phyloP scores from a whole-genome alignment of 305 asterid species.

The Withania somnifera region DNA sequence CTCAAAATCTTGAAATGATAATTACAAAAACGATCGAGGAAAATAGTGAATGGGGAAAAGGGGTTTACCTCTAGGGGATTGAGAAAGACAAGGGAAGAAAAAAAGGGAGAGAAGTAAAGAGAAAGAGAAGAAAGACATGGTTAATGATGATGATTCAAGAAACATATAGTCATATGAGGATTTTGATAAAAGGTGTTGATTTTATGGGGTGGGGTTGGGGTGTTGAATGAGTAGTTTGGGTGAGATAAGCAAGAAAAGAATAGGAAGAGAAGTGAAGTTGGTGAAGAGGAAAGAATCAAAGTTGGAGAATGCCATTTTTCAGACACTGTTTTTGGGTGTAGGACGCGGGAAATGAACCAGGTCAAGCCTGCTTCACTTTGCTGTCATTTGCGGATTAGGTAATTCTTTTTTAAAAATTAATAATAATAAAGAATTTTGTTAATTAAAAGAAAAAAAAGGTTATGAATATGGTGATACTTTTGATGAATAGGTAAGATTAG shows the following conservation, averaged over 20 bases:
- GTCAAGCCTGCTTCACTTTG: conserved; percentile 3
- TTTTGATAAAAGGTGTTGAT: not conserved
- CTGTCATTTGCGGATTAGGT: not conserved
- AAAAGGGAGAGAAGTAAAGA: conserved; percentile 10
- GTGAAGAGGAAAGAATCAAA: conserved; percentile 22
- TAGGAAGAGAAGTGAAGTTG: conserved; percentile 35
- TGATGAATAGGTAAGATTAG: no score
- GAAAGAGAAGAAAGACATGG: conserved; percentile 17
- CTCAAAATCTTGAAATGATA: not conserved
- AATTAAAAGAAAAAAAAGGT: not conserved
- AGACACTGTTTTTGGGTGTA: not conserved
- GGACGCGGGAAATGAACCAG: conserved; percentile 1
- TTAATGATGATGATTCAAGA: not conserved
- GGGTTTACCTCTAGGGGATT: conserved; percentile 39
- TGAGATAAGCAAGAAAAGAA: conserved; percentile 32
- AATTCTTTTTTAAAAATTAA: not conserved
- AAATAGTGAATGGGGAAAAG: not conserved
- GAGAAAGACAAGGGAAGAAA: conserved; percentile 27
- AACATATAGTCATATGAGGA: conserved; percentile 14
- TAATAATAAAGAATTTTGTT: not conserved
- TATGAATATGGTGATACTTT: not conserved
- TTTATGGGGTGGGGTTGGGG: not conserved
- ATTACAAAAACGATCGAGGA: not conserved
- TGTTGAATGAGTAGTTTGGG: conserved; percentile 42
- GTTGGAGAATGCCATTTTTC: not conserved